These are phyloP conservation scores for Psilocybe azurescens DNA, from an alignment of 768 basidiomycete genomes.

Conservation along the genomic window DNA sequence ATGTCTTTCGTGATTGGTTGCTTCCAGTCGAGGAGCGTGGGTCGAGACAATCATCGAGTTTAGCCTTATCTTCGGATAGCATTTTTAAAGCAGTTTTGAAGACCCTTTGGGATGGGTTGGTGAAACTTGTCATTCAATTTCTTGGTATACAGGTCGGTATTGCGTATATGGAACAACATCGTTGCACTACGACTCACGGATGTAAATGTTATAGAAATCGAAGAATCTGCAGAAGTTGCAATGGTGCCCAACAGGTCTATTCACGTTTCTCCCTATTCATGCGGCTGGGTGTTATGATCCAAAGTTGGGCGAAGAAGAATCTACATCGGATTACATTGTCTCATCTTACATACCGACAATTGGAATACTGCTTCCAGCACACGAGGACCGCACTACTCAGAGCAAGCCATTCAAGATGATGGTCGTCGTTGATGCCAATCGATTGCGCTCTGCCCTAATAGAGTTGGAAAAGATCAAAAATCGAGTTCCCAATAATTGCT, in stretches of 20 bases:
- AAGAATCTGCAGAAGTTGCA: not conserved
- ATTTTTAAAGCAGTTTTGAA: not conserved
- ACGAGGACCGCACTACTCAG: constrained; percentile 1
- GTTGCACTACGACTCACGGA: too few relatives aligned
- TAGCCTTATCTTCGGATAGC: not conserved
- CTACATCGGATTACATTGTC: constrained; percentile 22
- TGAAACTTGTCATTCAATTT: not conserved
- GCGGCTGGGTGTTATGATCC: constrained; percentile 38
- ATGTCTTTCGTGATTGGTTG: too few relatives aligned
- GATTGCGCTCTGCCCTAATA: constrained; percentile 2
- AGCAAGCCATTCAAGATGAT: constrained; percentile 24
- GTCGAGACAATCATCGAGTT: not conserved
- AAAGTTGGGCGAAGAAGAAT: constrained; percentile 9
- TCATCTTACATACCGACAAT: constrained; percentile 29
- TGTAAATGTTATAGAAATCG: too few relatives aligned
- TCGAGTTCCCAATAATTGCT: constrained; percentile 16
- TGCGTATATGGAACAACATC: too few relatives aligned
- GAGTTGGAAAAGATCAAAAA: constrained; percentile 17
- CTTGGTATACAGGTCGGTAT: not conserved
- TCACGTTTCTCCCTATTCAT: constrained; percentile 45
- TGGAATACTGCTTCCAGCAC: constrained; percentile 8
- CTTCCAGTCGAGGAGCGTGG: not conserved
- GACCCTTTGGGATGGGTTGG: not conserved
- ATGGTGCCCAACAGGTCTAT: constrained; percentile 34
- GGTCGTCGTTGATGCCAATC: constrained; percentile 16